phyloP scores from a whole-genome alignment of 352 stramenopile species.

The Globisporangium carolinianum region DNA sequence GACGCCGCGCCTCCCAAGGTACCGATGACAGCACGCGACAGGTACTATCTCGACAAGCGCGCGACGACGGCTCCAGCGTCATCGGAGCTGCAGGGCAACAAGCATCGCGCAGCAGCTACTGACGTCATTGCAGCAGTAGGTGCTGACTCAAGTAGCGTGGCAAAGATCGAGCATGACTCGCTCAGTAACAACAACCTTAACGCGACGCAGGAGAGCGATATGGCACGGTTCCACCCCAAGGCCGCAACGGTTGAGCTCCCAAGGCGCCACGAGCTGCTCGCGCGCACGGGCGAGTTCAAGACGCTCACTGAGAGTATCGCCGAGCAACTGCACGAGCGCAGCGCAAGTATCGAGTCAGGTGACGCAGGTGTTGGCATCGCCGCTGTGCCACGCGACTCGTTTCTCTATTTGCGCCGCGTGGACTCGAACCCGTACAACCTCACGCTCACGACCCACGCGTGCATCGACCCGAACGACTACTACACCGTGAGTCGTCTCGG shows the following conservation, averaged over 20 bases:
- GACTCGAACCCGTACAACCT: conserved; percentile 79
- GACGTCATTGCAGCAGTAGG: not conserved
- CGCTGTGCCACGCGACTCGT: conserved; percentile 43
- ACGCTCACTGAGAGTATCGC: conserved; percentile 57
- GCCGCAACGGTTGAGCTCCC: conserved; percentile 4
- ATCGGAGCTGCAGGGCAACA: conserved; percentile 8
- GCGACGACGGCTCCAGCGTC: conserved; percentile 25
- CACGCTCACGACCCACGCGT: conserved; percentile 48
- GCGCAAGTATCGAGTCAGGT: not conserved
- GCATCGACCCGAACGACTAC: conserved; percentile 76
- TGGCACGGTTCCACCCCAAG: conserved; percentile 3
- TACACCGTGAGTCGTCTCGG: conserved; percentile 87
- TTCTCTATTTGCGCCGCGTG: conserved; percentile 65
- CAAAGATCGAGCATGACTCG: not conserved
- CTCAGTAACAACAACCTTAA: not conserved
- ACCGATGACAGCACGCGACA: conserved; percentile 50
- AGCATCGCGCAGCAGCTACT: not conserved
- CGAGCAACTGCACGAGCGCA: conserved; percentile 24
- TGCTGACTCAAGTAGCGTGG: not conserved
- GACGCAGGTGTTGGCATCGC: not conserved
- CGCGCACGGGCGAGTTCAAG: conserved; percentile 38
- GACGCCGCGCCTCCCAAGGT: conserved; percentile 17
- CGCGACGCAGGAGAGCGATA: not conserved
- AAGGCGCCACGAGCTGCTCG: conserved; percentile 35
- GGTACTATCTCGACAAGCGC: conserved; percentile 53